These are phyloP conservation scores for Wickerhamiella pararugosa DNA, from an alignment of 1,139 yeast species.

Conservation along the genomic window DNA sequence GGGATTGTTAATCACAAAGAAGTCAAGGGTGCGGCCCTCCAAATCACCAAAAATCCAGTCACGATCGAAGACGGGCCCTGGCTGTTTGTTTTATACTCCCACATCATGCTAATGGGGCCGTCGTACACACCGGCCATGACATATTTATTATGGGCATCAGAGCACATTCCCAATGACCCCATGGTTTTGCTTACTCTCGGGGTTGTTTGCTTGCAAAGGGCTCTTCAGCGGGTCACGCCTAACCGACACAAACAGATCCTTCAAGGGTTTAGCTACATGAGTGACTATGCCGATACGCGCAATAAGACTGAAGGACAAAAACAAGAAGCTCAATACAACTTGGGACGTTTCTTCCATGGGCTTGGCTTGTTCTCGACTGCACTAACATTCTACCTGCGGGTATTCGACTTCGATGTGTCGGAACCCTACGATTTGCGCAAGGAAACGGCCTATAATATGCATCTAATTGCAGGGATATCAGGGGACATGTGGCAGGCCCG, in stretches of 20 bases:
- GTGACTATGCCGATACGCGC: slow-evolving; percentile 48
- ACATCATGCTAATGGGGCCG: slow-evolving; percentile 65
- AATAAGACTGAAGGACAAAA: slow-evolving; percentile 32
- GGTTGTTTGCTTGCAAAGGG: slow-evolving; percentile 72
- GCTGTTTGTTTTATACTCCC: slow-evolving; percentile 61
- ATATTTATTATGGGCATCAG: slow-evolving; percentile 39
- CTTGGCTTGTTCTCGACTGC: slow-evolving; percentile 67
- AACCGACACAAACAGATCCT: slow-evolving; percentile 77
- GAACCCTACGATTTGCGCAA: slow-evolving; percentile 40
- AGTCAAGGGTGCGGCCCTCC: slow-evolving; percentile 67
- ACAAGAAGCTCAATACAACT: slow-evolving; percentile 71
- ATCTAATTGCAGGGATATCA: slow-evolving; percentile 55
- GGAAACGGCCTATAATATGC: slow-evolving; percentile 79
- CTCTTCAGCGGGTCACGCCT: slow-evolving; percentile 77
- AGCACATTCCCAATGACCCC: slow-evolving; percentile 47
- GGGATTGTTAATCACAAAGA: slow-evolving; percentile 38
- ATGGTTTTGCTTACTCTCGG: slow-evolving; percentile 63
- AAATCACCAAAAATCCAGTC: slow-evolving; percentile 33
- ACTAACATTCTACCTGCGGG: slow-evolving; percentile 52
- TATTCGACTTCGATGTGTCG: slow-evolving; percentile 30
- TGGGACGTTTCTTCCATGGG: slow-evolving; percentile 76
- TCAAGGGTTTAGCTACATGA: slow-evolving; percentile 68
- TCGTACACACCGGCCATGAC: slow-evolving; percentile 67
- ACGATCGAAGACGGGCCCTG: slow-evolving; percentile 42
- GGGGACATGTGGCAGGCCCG: slow-evolving; percentile 58